Evolutionary conservation across 345 rosid species (phyloP).

Genomic region (Linum tenue): DNA sequence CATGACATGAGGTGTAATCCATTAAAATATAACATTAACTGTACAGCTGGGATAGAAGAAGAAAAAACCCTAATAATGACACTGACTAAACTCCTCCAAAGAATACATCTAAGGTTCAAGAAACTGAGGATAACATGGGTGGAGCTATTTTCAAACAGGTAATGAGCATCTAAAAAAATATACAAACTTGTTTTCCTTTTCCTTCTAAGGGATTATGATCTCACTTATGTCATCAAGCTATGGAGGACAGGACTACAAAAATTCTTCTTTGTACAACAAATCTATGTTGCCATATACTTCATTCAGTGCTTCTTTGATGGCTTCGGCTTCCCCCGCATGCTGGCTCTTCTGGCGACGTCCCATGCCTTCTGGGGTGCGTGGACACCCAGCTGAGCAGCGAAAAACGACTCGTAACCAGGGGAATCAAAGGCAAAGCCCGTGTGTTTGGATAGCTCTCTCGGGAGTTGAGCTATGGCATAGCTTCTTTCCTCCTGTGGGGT

Average conservation of each 20-base stretch:
- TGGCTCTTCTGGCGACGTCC: slow-evolving; percentile 97
- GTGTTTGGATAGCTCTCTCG: slow-evolving; percentile 78
- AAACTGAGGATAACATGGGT: no score
- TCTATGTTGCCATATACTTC: slow-evolving; percentile 2
- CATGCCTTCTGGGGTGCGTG: slow-evolving; percentile 93
- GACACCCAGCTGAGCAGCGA: slow-evolving; percentile 77
- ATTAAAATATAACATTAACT: no score
- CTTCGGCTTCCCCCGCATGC: slow-evolving; percentile 57
- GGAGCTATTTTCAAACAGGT: no score
- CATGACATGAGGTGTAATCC: no score
- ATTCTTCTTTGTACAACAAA: background rate
- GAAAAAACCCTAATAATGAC: no score
- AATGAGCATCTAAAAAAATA: no score
- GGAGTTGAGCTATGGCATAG: slow-evolving; percentile 76
- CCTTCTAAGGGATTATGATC: no score
- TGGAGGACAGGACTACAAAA: background rate
- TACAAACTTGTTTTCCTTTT: no score
- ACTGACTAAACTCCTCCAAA: no score
- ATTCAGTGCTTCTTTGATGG: slow-evolving; percentile 24
- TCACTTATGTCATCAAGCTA: no score
- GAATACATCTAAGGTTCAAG: no score
- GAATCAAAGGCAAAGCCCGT: slow-evolving; percentile 97
- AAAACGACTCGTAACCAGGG: slow-evolving; percentile 95
- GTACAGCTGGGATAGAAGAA: no score
- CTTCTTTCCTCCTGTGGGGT: slow-evolving; percentile 74